phyloP scores from a whole-genome alignment of 140 eudicot species.

The Cichorium intybus region DNA sequence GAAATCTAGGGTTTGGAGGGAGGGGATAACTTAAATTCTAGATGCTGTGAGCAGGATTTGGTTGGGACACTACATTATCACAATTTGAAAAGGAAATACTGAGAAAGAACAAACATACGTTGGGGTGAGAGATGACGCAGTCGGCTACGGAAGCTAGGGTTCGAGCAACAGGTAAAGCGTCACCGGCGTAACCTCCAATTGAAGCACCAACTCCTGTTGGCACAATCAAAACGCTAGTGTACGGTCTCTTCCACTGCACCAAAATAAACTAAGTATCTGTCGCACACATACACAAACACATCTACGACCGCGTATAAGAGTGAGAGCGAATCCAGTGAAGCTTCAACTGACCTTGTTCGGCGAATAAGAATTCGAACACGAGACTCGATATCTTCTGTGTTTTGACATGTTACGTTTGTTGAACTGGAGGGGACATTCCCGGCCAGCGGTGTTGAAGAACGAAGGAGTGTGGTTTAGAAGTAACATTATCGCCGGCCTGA shows the following conservation, averaged over 20 bases:
- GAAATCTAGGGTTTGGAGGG: neutral
- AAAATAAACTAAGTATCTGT: neutral
- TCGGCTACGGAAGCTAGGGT: slow-evolving; percentile 93
- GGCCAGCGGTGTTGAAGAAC: slow-evolving; percentile 12
- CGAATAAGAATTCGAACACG: slow-evolving; percentile 29
- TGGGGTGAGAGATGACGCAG: slow-evolving; percentile 91
- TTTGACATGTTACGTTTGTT: neutral
- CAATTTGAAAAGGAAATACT: neutral
- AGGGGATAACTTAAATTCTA: neutral
- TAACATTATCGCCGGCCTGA: slow-evolving; percentile 29
- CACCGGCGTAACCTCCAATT: slow-evolving; percentile 97
- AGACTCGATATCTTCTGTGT: slow-evolving; percentile 11
- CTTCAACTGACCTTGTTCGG: slow-evolving; percentile 26
- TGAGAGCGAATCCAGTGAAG: neutral
- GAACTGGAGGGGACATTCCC: slow-evolving; percentile 12
- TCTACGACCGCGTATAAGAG: neutral
- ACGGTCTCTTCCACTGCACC: slow-evolving; percentile 61
- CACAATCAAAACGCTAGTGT: slow-evolving; percentile 92
- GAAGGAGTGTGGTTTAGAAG: slow-evolving; percentile 7
- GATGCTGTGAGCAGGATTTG: neutral
- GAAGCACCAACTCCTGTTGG: slow-evolving; percentile 98
- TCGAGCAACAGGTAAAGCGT: slow-evolving; percentile 93
- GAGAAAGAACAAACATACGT: slow-evolving; percentile 39
- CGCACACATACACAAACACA: neutral
- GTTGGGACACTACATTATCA: neutral